These are phyloP conservation scores for Picea abies DNA, from an alignment of 83 land plant species.

Conservation along the genomic window DNA sequence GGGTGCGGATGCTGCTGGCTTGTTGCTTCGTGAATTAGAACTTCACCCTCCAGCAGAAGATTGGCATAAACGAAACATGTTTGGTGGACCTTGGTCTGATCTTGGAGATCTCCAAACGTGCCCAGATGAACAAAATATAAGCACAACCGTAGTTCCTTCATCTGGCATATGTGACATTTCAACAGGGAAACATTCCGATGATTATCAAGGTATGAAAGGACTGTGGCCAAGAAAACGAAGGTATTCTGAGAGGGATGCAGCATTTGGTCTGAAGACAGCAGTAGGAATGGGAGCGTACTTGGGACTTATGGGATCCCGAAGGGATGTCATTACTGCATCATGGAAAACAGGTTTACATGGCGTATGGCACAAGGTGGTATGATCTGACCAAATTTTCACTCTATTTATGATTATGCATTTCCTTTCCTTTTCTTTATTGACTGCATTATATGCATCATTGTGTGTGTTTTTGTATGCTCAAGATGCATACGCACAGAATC, in stretches of 20 bases:
- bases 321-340: constrained; percentile 89
- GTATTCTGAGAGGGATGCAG: constrained; percentile 87
- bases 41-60: constrained; percentile 99
- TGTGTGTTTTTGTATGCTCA: not conserved
- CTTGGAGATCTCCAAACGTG: constrained; percentile 45
- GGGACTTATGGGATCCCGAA: constrained; percentile 92
- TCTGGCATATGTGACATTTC: constrained; percentile 19
- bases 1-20: constrained; percentile 99
- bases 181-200: constrained; percentile 26
- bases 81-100: constrained; percentile 97
- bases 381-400: not conserved
- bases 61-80: constrained; percentile 88
- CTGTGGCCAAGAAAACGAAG: constrained; percentile 96
- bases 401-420: not conserved
- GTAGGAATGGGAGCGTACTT: constrained; percentile 87
- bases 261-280: constrained; percentile 95
- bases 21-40: constrained; percentile 93
- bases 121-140: constrained; percentile 32
- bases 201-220: constrained; percentile 37
- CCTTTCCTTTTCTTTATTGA: not conserved
- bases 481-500: too few species aligned
- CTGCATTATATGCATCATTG: not conserved
- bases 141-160: constrained; percentile 18
- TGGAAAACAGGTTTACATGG: constrained; percentile 95
- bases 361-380: constrained; percentile 95